A percentile compares a stretch with the other conserved stretches of the same genome.
phyloP scores from a whole-genome alignment of 805 yeast species.

The Starmerella sirachaensis region DNA sequence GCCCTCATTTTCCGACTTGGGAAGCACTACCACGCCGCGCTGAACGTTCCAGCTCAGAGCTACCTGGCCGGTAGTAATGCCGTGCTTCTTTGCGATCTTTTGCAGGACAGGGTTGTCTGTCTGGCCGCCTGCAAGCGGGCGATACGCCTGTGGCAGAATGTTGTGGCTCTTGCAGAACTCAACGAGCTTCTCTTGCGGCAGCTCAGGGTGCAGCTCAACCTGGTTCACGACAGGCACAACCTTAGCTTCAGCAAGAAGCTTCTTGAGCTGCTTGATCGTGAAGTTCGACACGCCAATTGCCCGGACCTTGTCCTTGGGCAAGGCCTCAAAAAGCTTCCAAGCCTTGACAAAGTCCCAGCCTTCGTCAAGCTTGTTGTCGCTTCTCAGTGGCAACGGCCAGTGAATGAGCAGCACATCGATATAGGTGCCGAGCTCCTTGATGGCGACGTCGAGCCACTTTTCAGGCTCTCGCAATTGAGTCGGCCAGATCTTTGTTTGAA shows the following conservation, averaged over 20 bases:
- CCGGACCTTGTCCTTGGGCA: conserved; percentile 38
- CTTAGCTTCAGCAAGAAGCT: conserved; percentile 36
- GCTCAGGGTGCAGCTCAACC: conserved; percentile 60
- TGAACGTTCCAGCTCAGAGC: conserved; percentile 52
- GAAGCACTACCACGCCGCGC: conserved; percentile 50
- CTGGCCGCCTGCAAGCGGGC: conserved; percentile 56
- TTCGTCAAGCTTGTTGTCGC: conserved; percentile 23
- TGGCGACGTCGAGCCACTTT: conserved; percentile 45
- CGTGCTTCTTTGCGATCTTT: conserved; percentile 46
- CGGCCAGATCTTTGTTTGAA: conserved; percentile 53
- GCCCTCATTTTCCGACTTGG: conserved; percentile 58
- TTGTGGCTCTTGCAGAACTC: conserved; percentile 41
- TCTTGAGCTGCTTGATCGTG: conserved; percentile 39
- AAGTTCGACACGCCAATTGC: conserved; percentile 68
- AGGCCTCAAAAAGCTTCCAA: conserved; percentile 47
- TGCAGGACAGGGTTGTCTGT: conserved; percentile 37
- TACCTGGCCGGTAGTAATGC: conserved; percentile 43
- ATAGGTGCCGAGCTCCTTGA: conserved; percentile 53
- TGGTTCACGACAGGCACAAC: conserved; percentile 59
- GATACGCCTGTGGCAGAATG: conserved; percentile 56
- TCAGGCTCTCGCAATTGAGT: conserved; percentile 34
- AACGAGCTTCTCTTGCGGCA: conserved; percentile 51
- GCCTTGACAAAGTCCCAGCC: conserved; percentile 40
- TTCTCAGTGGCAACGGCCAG: conserved; percentile 49
- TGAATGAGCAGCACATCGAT: conserved; percentile 70